A percentile compares a stretch with the other conserved stretches of the same genome.
These are phyloP conservation scores for Kwoniella heveanensis DNA, from an alignment of 768 basidiomycete species.

Conservation along the genomic window DNA sequence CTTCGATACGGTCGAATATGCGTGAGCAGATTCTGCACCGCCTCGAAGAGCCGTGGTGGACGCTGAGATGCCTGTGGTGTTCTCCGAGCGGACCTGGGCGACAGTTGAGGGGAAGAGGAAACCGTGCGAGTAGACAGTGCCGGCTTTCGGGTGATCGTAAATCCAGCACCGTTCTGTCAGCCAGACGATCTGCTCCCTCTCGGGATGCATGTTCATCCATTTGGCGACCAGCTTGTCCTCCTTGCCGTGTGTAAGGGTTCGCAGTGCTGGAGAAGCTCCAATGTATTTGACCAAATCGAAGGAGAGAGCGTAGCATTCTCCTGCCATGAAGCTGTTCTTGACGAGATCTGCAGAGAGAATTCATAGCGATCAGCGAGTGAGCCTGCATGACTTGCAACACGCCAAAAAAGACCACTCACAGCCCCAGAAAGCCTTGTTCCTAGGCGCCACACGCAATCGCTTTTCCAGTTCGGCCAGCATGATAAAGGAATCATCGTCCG, in stretches of 20 bases:
- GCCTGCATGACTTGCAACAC: neutral
- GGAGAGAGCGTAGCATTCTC: slow-evolving; percentile 86
- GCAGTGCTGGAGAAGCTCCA: slow-evolving; percentile 71
- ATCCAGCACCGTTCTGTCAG: slow-evolving; percentile 92
- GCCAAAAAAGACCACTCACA: slow-evolving; percentile 41
- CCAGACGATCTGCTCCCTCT: slow-evolving; percentile 74
- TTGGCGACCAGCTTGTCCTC: slow-evolving; percentile 88
- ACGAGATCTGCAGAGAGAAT: slow-evolving; percentile 63
- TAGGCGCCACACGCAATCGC: slow-evolving; percentile 76
- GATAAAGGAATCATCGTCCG: slow-evolving; percentile 92
- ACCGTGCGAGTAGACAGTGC: slow-evolving; percentile 93
- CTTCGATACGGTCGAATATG: slow-evolving; percentile 81
- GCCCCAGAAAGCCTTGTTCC: slow-evolving; percentile 59
- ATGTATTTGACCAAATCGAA: slow-evolving; percentile 87
- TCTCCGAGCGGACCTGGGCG: slow-evolving; percentile 64
- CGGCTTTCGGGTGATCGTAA: slow-evolving; percentile 92
- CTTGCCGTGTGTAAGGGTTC: slow-evolving; percentile 70
- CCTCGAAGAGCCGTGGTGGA: slow-evolving; percentile 49
- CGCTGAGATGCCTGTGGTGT: slow-evolving; percentile 52
- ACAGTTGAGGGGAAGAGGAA: slow-evolving; percentile 91
- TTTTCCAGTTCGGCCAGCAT: slow-evolving; percentile 93
- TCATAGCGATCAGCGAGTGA: slow-evolving; percentile 4
- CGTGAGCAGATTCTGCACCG: slow-evolving; percentile 56
- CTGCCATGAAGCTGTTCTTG: slow-evolving; percentile 91
- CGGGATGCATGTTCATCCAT: slow-evolving; percentile 87